Evolutionary conservation across 306 rosid genomes (phyloP).

Genomic region (Acacia acuminata): DNA sequence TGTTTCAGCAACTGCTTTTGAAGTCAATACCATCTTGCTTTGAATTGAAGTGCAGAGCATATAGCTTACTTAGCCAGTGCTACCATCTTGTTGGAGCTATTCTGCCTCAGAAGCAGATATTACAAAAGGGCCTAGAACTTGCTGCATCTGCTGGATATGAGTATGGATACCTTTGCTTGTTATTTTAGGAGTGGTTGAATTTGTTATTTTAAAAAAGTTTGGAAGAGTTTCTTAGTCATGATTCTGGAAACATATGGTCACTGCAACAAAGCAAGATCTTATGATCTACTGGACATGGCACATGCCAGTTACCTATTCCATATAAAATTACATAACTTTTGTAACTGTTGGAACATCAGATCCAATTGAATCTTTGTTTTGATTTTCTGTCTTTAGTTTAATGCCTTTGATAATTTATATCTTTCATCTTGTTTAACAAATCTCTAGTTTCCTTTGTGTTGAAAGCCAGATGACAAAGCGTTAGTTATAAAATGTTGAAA

Average conservation of each 20-base stretch:
- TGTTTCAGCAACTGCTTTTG: slow-evolving; percentile 68
- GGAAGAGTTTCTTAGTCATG: background rate
- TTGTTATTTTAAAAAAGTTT: background rate
- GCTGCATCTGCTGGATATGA: slow-evolving; percentile 59
- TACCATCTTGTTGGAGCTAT: slow-evolving; percentile 93
- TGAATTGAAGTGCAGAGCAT: slow-evolving; percentile 86
- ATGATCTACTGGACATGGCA: background rate
- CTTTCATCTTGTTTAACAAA: background rate
- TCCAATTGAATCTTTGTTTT: background rate
- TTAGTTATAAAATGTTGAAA: background rate
- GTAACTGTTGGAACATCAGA: background rate
- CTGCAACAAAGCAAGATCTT: background rate
- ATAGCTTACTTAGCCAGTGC: slow-evolving; percentile 85
- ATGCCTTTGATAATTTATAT: background rate
- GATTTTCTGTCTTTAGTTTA: background rate
- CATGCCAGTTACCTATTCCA: background rate
- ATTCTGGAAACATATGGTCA: background rate
- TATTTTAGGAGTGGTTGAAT: background rate
- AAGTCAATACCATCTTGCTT: slow-evolving; percentile 85
- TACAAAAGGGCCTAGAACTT: slow-evolving; percentile 81
- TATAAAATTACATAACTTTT: background rate
- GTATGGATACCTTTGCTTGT: slow-evolving; percentile 41
- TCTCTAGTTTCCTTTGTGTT: background rate
- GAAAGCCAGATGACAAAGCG: background rate
- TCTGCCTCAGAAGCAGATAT: slow-evolving; percentile 77